Evolutionary conservation across 2,329 filamentous ascomycete species (phyloP).

Genomic region (Acrodontium crateriforme): DNA sequence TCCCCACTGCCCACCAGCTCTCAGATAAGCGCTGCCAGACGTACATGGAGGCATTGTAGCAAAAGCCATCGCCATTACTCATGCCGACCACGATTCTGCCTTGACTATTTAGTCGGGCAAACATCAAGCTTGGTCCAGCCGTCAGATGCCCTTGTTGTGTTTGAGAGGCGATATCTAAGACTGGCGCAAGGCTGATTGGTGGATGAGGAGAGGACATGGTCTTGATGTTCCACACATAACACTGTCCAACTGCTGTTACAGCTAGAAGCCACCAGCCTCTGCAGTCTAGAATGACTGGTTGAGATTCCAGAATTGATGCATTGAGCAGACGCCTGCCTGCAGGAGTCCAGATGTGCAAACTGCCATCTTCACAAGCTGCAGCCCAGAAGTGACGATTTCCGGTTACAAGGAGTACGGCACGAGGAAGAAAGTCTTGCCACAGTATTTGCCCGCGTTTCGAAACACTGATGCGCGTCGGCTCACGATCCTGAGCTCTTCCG

Average conservation of each 20-base stretch:
- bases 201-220: constrained; percentile 66
- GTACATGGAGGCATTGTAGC: constrained; percentile 73
- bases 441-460: constrained; percentile 66
- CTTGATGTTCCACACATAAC: constrained; percentile 86
- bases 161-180: constrained; percentile 74
- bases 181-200: constrained; percentile 74
- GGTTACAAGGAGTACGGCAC: constrained; percentile 75
- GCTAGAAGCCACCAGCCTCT: constrained; percentile 80
- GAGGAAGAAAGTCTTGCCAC: constrained; percentile 89
- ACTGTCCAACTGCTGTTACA: constrained; percentile 76
- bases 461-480: constrained; percentile 72
- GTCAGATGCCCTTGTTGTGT: constrained; percentile 68
- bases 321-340: constrained; percentile 77
- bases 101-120: constrained; percentile 76
- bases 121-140: constrained; percentile 70
- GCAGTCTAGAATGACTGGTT: constrained; percentile 87
- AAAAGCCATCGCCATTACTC: constrained; percentile 87
- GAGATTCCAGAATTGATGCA: constrained; percentile 74
- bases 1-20: constrained; percentile 94
- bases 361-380: constrained; percentile 84
- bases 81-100: constrained; percentile 81
- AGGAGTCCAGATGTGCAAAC: constrained; percentile 80
- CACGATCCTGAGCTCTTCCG: constrained; percentile 49
- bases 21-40: constrained; percentile 94
- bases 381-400: constrained; percentile 88